Conservation (phyloP, 768 basidiomycete genomes). For the Collybia mongolica region DNA sequence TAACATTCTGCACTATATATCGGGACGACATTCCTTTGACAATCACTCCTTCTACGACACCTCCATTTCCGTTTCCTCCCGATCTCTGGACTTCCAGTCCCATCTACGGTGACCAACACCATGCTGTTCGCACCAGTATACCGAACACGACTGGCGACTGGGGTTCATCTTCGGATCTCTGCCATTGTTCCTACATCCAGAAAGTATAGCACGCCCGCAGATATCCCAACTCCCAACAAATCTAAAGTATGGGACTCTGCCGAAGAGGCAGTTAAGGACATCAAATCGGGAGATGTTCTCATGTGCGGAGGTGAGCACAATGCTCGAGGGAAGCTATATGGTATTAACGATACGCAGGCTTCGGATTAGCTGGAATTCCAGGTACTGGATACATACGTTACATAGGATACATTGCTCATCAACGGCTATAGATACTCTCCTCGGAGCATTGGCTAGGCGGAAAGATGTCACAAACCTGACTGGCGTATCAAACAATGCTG, state of each 20-base stretch:
- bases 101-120: not conserved
- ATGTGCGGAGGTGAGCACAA: constrained; percentile 75
- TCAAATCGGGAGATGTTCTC: constrained; percentile 77
- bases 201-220: constrained; percentile 32
- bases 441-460: constrained; percentile 72
- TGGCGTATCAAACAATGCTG: constrained; percentile 89
- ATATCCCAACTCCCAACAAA: constrained; percentile 30
- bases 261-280: constrained; percentile 80
- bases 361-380: constrained; percentile 87
- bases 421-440: constrained; percentile 66
- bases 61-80: not conserved
- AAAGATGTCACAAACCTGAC: constrained; percentile 74
- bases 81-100: not conserved
- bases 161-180: constrained; percentile 17
- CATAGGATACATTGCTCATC: not conserved
- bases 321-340: not conserved
- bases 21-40: not conserved
- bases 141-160: constrained; percentile 16
- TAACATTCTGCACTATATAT: no score
- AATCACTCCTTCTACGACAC: not conserved
- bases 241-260: constrained; percentile 79
- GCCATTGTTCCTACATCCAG: constrained; percentile 17
- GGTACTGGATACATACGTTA: constrained; percentile 39
- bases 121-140: constrained; percentile 20
- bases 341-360: constrained; percentile 47